These are phyloP conservation scores for Olyra latifolia DNA, from an alignment of 176 grass and related monocot species.

Conservation along the genomic window DNA sequence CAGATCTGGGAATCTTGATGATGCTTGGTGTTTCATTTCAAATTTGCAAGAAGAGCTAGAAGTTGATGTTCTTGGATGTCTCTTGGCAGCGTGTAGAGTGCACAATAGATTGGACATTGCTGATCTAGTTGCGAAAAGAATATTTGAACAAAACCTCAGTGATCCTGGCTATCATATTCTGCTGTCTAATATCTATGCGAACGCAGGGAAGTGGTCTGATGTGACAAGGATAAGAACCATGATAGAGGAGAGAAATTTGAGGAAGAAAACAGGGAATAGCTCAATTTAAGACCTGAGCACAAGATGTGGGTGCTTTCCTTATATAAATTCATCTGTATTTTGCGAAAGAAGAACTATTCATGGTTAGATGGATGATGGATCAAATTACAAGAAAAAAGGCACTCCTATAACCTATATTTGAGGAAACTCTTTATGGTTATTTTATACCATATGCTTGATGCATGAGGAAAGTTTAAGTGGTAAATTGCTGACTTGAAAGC, in stretches of 20 bases:
- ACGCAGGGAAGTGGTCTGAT: conserved; percentile 64
- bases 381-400: not conserved
- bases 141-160: conserved; percentile 52
- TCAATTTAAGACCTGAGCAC: conserved; percentile 22
- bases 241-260: conserved; percentile 53
- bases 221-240: conserved; percentile 53
- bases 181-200: conserved; percentile 67
- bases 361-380: not conserved
- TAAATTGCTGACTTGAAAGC: conserved; percentile 21
- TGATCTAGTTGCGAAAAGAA: conserved; percentile 46
- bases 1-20: conserved; percentile 61
- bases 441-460: not conserved
- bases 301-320: not conserved
- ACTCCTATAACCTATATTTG: not conserved
- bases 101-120: conserved; percentile 75
- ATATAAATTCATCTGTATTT: not conserved
- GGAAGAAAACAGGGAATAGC: conserved; percentile 54
- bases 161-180: conserved; percentile 79
- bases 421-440: not conserved
- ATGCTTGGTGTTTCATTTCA: conserved; percentile 61
- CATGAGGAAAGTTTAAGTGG: not conserved
- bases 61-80: conserved; percentile 61
- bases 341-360: not conserved
- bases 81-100: conserved; percentile 62
- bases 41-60: conserved; percentile 42